phyloP scores from a whole-genome alignment of 805 yeast genomes.

The Huiozyma naganishii region DNA sequence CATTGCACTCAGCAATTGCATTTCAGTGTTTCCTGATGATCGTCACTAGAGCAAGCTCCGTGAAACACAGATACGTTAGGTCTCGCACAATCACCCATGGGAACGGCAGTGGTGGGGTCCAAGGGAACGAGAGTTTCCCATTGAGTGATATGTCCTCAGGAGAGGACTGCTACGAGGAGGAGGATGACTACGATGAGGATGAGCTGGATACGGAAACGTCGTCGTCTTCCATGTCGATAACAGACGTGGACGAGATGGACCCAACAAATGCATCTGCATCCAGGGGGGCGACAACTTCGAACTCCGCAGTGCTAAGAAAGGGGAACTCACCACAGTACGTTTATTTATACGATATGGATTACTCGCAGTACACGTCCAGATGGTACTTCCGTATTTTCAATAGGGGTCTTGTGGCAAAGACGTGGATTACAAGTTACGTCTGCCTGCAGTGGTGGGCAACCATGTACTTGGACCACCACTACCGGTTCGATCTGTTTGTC shows the following conservation, averaged over 20 bases:
- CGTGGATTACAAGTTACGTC: slow-evolving; percentile 35
- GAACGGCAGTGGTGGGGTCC: background rate
- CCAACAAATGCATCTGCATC: background rate
- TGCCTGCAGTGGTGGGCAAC: slow-evolving; percentile 66
- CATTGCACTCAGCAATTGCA: slow-evolving; percentile 59
- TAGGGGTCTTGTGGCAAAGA: slow-evolving; percentile 19
- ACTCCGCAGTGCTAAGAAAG: background rate
- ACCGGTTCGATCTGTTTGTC: slow-evolving; percentile 48
- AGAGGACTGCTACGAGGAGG: background rate
- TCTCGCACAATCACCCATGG: background rate
- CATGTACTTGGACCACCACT: slow-evolving; percentile 63
- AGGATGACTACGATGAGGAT: background rate
- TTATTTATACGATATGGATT: slow-evolving; percentile 10
- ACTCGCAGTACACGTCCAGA: slow-evolving; percentile 3
- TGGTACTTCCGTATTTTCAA: slow-evolving; percentile 19
- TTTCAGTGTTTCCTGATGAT: slow-evolving; percentile 37
- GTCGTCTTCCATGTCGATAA: slow-evolving; percentile 2
- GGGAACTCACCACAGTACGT: slow-evolving; percentile 1
- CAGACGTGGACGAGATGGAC: background rate
- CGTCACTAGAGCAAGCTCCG: slow-evolving; percentile 27
- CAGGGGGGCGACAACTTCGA: background rate
- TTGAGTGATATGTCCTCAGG: background rate
- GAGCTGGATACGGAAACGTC: background rate
- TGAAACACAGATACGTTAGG: slow-evolving; percentile 14
- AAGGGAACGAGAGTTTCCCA: background rate